Evolutionary conservation across 1,284 basidiomycete genomes (phyloP), one percentile per base, ranked within the genome.

Genomic region (Termitomyces sp.): DNA sequence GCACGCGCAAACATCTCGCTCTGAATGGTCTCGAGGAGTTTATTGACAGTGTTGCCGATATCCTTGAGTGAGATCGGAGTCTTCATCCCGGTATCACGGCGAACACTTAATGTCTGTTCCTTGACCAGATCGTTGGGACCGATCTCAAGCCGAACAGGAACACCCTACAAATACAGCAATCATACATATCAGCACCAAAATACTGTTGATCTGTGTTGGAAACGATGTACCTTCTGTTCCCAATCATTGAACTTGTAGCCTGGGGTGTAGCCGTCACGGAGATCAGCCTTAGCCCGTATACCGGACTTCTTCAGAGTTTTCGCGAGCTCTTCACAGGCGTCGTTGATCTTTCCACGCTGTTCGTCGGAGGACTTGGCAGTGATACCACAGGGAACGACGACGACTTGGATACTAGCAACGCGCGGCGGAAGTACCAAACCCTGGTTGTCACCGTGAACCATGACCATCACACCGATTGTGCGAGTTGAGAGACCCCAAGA

Each of bases 201-300:
- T 47, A 41, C 42, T 19, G 28, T 0, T 17, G 10, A 41, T 30
- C 38, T 43, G 33, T 54, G 17, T 38, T 26, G 54, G 39, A 43
- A 8, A 39, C 46, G 21, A 46, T 41, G 52, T 15, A 88, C 91
- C 82, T 94, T 93, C 74, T 97, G 88, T 77, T 99, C 97, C 94
- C 96, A 98, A 69, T 98, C 93, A 71, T 98, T 98, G 78, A 98
- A 99, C 77, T 99, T 99, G 79, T 89, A 99, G 43, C 96, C 96
- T 13, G 96, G 96, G 47, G 94, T 98, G 75, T 99, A 97, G 26
- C 91, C 93, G 17, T 98, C 96, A 53, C 96, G 79, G 61, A 95
- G 75, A 73, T 99, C 97, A 1, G 92, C 92, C 73, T 90, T 93
- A 44, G 92, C 92, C 59, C 90, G 82, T 61, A 99, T 74, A 46